phyloP scores from a whole-genome alignment of 306 rosid species.

The Hippophae rhamnoides region DNA sequence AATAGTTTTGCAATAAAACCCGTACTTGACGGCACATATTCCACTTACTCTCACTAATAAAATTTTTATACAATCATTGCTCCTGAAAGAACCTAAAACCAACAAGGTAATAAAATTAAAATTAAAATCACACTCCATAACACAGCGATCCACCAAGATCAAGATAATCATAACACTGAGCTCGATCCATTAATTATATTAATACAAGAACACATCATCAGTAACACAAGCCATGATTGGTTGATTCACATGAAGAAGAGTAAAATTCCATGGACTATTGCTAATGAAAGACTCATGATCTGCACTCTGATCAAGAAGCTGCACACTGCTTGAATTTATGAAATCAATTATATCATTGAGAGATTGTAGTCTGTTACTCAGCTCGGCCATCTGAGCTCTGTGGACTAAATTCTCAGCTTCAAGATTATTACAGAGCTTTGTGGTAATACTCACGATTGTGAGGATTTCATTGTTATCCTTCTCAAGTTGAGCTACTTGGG shows the following conservation, averaged over 20 bases:
- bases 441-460: slow-evolving; percentile 30
- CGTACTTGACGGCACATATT: no score
- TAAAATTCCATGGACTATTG: slow-evolving; percentile 25
- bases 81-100: no score
- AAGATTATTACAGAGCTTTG: slow-evolving; percentile 33
- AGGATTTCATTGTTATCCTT: slow-evolving; percentile 49
- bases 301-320: slow-evolving; percentile 22
- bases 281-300: slow-evolving; percentile 1
- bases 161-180: background rate
- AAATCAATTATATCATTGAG: slow-evolving; percentile 45
- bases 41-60: no score
- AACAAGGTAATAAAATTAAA: no score
- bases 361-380: slow-evolving; percentile 52
- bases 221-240: slow-evolving; percentile 31
- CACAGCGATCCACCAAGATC: no score
- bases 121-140: no score
- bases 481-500: slow-evolving; percentile 31
- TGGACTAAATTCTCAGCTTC: slow-evolving; percentile 70
- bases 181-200: background rate
- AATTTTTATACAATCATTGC: no score
- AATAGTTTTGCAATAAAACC: no score
- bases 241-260: slow-evolving; percentile 22
- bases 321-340: slow-evolving; percentile 37
- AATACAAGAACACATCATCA: slow-evolving; percentile 31
- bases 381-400: slow-evolving; percentile 68